These are phyloP conservation scores for Apocynum venetum DNA, from an alignment of 257 asterid genomes.

Conservation along the genomic window DNA sequence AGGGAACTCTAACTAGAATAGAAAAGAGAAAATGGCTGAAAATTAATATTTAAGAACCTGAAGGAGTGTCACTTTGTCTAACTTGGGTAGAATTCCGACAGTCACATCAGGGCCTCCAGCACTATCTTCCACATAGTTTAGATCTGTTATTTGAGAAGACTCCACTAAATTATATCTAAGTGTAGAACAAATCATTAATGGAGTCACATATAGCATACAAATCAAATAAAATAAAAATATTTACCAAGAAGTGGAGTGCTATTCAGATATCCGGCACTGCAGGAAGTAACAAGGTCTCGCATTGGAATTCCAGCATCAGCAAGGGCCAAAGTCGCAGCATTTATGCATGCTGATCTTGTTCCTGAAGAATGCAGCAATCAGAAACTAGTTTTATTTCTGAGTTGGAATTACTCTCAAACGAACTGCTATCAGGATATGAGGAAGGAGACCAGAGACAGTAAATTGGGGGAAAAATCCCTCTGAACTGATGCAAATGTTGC, in stretches of 20 bases:
- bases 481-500: not conserved
- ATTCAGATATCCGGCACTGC: constrained; percentile 82
- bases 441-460: not conserved
- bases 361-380: constrained; percentile 40
- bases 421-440: not conserved
- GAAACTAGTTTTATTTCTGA: not conserved
- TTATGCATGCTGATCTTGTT: constrained; percentile 98
- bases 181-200: constrained; percentile 1
- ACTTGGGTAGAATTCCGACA: constrained; percentile 80
- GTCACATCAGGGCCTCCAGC: constrained; percentile 99
- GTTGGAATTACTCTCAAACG: not conserved
- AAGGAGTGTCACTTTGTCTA: constrained; percentile 91
- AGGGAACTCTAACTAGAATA: not conserved
- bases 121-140: constrained; percentile 88
- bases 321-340: constrained; percentile 97
- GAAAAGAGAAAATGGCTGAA: not conserved
- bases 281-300: constrained; percentile 92
- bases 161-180: not conserved
- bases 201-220: not conserved
- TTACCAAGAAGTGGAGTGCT: constrained; percentile 85
- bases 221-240: not conserved
- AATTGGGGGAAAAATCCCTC: not conserved
- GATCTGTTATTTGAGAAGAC: constrained; percentile 45
- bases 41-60: constrained; percentile 46
- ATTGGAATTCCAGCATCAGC: constrained; percentile 98